Evolutionary conservation across 495 filamentous ascomycete species (phyloP).

Genomic region (Lophiotrema nucula): DNA sequence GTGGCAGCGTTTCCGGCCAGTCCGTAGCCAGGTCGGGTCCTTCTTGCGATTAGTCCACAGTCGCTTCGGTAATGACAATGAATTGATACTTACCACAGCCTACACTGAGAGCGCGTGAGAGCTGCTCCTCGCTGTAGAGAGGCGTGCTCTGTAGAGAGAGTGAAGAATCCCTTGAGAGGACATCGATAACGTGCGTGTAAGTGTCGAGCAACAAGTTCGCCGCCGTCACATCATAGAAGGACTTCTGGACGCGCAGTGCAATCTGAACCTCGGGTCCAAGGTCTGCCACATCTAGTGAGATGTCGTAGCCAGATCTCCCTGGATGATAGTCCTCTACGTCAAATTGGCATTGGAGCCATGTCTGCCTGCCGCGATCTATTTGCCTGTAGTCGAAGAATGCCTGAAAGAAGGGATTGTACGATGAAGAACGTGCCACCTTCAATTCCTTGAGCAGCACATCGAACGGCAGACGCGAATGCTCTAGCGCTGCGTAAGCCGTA

Average conservation of each 20-base stretch:
- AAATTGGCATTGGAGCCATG: conserved; percentile 4
- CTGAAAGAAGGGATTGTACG: conserved; percentile 45
- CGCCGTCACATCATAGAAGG: not conserved
- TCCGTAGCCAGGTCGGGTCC: conserved; percentile 18
- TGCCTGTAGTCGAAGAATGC: conserved; percentile 48
- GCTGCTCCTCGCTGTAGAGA: not conserved
- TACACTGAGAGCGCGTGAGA: not conserved
- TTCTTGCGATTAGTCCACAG: conserved; percentile 14
- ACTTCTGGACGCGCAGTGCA: not conserved
- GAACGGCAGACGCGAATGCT: conserved; percentile 46
- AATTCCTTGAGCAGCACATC: conserved; percentile 47
- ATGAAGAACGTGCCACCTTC: conserved; percentile 38
- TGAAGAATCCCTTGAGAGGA: not conserved
- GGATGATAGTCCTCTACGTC: not conserved
- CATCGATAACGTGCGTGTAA: conserved; percentile 1
- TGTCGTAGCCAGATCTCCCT: conserved; percentile 6
- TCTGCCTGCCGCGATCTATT: conserved; percentile 35
- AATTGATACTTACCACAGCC: conserved; percentile 6
- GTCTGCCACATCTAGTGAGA: conserved; percentile 25
- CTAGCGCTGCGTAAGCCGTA: conserved; percentile 7
- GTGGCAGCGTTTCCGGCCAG: conserved; percentile 43
- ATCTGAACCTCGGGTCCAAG: not conserved
- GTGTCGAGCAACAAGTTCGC: conserved; percentile 4
- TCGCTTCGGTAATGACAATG: not conserved
- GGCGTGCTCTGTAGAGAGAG: not conserved